phyloP scores from a whole-genome alignment of 1,139 yeast genomes.

The Sugiyamaella sp. region DNA sequence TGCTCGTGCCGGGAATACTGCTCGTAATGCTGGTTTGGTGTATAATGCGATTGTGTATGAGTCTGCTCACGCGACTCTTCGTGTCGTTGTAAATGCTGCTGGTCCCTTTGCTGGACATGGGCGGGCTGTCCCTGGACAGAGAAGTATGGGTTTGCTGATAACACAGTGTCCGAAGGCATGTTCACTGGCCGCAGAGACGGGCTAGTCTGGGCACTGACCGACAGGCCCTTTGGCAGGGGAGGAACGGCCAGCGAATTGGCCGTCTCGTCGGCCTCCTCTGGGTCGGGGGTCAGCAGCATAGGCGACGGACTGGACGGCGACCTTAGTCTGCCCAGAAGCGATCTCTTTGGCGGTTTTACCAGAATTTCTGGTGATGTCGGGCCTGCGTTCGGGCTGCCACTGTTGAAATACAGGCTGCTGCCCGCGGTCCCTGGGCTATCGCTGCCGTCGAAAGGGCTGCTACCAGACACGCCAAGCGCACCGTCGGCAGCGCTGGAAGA shows the following conservation, averaged over 20 bases:
- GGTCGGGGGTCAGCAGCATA: conserved; percentile 22
- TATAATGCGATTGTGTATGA: background rate
- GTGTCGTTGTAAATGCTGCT: conserved; percentile 28
- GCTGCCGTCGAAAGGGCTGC: conserved; percentile 6
- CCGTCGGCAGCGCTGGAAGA: background rate
- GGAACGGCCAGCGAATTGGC: conserved; percentile 37
- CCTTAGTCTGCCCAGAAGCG: conserved; percentile 43
- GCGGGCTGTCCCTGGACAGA: conserved; percentile 61
- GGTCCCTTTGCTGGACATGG: conserved; percentile 38
- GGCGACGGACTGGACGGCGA: conserved; percentile 45
- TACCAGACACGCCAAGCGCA: background rate
- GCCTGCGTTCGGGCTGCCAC: conserved; percentile 15
- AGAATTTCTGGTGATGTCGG: conserved; percentile 10
- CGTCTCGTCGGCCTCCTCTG: conserved; percentile 23
- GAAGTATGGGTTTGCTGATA: conserved; percentile 40
- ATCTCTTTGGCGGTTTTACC: conserved; percentile 24
- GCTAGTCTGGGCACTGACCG: conserved; percentile 40
- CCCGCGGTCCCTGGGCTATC: conserved; percentile 10
- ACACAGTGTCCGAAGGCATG: conserved; percentile 40
- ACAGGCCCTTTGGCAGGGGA: conserved; percentile 26
- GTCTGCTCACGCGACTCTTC: background rate
- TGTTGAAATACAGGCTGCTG: conserved; percentile 8
- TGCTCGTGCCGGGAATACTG: background rate
- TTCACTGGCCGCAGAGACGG: conserved; percentile 10
- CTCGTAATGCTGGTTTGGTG: background rate